Base-by-base conservation (phyloP, 2,329 filamentous ascomycete genomes). In the Monilinia aucupariae region DNA sequence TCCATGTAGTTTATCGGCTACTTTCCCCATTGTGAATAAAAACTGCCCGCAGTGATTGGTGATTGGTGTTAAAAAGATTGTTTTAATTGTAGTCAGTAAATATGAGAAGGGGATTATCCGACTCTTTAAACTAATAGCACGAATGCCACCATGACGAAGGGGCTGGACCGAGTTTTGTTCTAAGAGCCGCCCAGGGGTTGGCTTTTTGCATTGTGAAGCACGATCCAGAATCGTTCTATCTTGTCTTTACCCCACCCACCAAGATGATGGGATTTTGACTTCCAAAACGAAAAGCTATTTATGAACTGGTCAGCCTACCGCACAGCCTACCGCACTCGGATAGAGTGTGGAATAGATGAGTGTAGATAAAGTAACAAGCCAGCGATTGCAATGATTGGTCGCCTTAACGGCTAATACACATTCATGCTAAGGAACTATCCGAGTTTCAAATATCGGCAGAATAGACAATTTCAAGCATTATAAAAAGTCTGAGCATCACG, bases 391-490 rank as follows among this genome's bases (percentile, higher is more conserved):
- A 56, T 13, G 54, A 47, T 56, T 56, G 41, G 54, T 22, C 27
- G 27, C 27, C 41, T 56, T 56, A 22, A 34, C 20, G 34, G 17
- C 8, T 25, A 58, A 30, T 25, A 37, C n/a, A 58, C 15, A 22
- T 34, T 20, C 25, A 3, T 47, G 43, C 30, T 41, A 58, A 47
- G 43, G 9, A 7, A 9, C n/a, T 2, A 47, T 13, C 13, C 12
- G 37, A 54, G 54, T 58, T 58, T 58, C 54, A 58, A 45, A 22
- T 25, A 34, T 32, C 27, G n/a, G 17, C 30, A 58, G 4, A 32
- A 58, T 22, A 22, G 49, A 22, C 3, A 52, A 52, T 52, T 13
- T 34, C 30, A 52, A n/a, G 9, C 30, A 12, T 52, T 2, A 8
- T 12, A 34, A 37, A 52, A 25, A 25, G 54, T 34, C 41, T 58